phyloP scores from a whole-genome alignment of 768 basidiomycete species.

The Termitomyces sp. region DNA sequence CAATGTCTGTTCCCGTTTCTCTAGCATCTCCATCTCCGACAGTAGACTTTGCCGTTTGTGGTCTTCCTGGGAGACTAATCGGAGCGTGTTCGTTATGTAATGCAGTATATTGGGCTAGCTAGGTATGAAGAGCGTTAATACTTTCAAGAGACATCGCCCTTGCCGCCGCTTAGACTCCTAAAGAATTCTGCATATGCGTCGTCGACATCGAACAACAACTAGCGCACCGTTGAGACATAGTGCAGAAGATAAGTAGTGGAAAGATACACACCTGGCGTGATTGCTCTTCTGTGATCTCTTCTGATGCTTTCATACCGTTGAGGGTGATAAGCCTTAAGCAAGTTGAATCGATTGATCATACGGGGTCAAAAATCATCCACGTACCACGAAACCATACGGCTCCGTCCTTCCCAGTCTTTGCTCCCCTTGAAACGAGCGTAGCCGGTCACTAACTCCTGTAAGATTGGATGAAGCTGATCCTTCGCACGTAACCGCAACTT shows the following conservation, averaged over 20 bases:
- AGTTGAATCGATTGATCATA: background rate
- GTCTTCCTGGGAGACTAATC: background rate
- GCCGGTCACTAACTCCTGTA: slow-evolving; percentile 93
- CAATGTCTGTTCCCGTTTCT: too few species aligned
- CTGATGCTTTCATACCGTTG: slow-evolving; percentile 95
- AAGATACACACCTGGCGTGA: slow-evolving; percentile 68
- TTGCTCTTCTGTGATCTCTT: slow-evolving; percentile 94
- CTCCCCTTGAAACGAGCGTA: slow-evolving; percentile 93
- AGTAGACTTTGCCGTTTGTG: background rate
- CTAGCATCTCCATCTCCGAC: background rate
- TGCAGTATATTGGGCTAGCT: background rate
- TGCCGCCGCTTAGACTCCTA: slow-evolving; percentile 55
- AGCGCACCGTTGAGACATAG: background rate
- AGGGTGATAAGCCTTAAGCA: slow-evolving; percentile 82
- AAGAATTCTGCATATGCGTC: slow-evolving; percentile 95
- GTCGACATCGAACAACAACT: slow-evolving; percentile 96
- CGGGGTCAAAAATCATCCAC: slow-evolving; percentile 16
- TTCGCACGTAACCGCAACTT: slow-evolving; percentile 92
- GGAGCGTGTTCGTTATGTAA: background rate
- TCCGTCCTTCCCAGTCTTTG: slow-evolving; percentile 95
- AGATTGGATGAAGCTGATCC: slow-evolving; percentile 90
- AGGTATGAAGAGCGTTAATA: background rate
- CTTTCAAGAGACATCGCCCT: slow-evolving; percentile 23
- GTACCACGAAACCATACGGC: slow-evolving; percentile 89
- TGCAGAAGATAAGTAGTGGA: background rate